These are phyloP conservation scores for Pichia nanzhaoensis DNA, from an alignment of 805 yeast species.

Conservation along the genomic window DNA sequence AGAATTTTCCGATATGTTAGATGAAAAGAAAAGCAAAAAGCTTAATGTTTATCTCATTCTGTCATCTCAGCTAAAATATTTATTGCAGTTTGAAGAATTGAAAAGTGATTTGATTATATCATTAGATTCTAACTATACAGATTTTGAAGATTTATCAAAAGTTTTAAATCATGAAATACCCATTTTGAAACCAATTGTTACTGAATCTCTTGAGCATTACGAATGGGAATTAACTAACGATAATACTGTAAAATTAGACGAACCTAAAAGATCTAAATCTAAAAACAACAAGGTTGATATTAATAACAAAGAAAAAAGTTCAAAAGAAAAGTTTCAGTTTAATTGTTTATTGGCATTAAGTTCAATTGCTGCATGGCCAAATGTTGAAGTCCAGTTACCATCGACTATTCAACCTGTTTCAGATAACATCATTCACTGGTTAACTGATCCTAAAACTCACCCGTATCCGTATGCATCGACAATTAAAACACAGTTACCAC, in stretches of 20 bases:
- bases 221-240: constrained; percentile 17
- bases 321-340: constrained; percentile 8
- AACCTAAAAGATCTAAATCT: background rate
- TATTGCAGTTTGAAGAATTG: constrained; percentile 29
- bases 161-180: constrained; percentile 29
- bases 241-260: background rate
- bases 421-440: constrained; percentile 28
- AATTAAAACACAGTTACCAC: constrained; percentile 12
- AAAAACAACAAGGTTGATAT: background rate
- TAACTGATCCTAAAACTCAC: constrained; percentile 12
- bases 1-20: constrained; percentile 14
- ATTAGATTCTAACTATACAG: constrained; percentile 35
- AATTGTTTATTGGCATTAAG: constrained; percentile 17
- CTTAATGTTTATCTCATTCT: constrained; percentile 37
- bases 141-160: constrained; percentile 11
- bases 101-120: constrained; percentile 40
- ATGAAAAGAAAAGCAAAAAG: constrained; percentile 17
- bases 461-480: constrained; percentile 18
- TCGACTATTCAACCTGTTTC: constrained; percentile 15
- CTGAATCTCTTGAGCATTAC: constrained; percentile 41
- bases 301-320: background rate
- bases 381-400: constrained; percentile 8
- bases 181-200: constrained; percentile 38
- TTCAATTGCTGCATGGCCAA: constrained; percentile 16
- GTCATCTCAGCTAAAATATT: constrained; percentile 37